Conservation (phyloP, 2,329 filamentous ascomycete genomes). For the Cladosporium sp. region DNA sequence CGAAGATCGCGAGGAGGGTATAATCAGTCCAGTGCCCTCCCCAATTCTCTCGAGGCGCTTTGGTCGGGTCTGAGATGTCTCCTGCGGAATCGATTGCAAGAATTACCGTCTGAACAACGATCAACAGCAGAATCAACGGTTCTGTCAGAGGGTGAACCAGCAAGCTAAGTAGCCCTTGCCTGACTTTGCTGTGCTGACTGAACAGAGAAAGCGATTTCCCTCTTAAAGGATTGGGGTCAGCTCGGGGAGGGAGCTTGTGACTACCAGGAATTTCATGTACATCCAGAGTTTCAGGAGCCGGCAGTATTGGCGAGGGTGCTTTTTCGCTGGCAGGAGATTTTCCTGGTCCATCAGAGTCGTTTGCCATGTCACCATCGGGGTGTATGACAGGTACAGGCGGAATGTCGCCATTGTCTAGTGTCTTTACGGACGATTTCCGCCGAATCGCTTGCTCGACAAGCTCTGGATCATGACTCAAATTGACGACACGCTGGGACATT, state of each 20-base stretch:
- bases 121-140: slow-evolving; percentile 78
- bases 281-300: slow-evolving; percentile 12
- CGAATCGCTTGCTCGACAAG: slow-evolving; percentile 65
- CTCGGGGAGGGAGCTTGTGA: slow-evolving; percentile 21
- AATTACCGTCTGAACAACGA: slow-evolving; percentile 83
- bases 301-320: slow-evolving; percentile 27
- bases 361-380: slow-evolving; percentile 2
- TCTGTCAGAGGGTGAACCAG: slow-evolving; percentile 84
- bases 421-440: slow-evolving; percentile 52
- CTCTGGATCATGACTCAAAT: slow-evolving; percentile 89
- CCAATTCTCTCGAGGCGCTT: slow-evolving; percentile 53
- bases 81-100: slow-evolving; percentile 70
- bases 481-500: slow-evolving; percentile 97
- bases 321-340: slow-evolving; percentile 31
- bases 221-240: slow-evolving; percentile 66
- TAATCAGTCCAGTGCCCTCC: slow-evolving; percentile 68
- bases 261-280: neutral
- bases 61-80: slow-evolving; percentile 59
- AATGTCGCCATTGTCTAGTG: neutral
- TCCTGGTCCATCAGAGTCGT: slow-evolving; percentile 23
- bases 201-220: slow-evolving; percentile 86
- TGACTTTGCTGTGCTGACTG: slow-evolving; percentile 68
- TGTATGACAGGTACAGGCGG: slow-evolving; percentile 38
- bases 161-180: slow-evolving; percentile 72
- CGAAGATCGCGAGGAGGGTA: slow-evolving; percentile 75